phyloP scores from a whole-genome alignment of 106 monocot species.

The Cymbidium sinense region DNA sequence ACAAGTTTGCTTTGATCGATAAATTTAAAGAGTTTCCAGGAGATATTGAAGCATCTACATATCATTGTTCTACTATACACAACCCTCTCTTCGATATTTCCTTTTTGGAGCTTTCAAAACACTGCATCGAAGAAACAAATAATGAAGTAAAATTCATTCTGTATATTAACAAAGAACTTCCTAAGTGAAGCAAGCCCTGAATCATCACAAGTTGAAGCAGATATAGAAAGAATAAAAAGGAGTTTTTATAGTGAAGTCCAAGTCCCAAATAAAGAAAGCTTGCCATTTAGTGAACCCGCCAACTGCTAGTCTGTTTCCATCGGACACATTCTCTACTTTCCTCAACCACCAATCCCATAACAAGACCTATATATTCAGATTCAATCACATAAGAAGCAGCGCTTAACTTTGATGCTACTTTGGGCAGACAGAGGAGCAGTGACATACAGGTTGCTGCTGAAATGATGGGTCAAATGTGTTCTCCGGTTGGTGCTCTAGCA shows the following conservation, averaged over 20 bases:
- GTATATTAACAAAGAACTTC: background rate
- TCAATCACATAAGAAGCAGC: background rate
- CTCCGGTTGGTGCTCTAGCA: background rate
- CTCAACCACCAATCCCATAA: constrained; percentile 5
- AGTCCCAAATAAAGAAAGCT: background rate
- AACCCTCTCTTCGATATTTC: background rate
- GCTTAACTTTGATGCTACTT: background rate
- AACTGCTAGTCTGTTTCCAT: background rate
- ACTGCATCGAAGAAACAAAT: background rate
- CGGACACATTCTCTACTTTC: background rate
- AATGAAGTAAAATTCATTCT: no score
- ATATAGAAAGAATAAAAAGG: background rate
- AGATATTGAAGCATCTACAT: background rate
- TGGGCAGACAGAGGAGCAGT: background rate
- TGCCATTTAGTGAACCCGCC: constrained; percentile 4
- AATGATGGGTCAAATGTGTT: background rate
- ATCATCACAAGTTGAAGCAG: no score
- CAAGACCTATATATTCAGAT: background rate
- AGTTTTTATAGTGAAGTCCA: background rate
- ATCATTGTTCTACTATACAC: background rate
- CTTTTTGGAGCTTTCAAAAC: background rate
- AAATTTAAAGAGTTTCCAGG: background rate
- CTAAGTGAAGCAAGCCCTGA: no score
- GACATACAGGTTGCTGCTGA: background rate
- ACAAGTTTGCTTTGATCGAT: background rate